phyloP scores from a whole-genome alignment of 345 rosid genomes.

The Erodium maritimum region DNA sequence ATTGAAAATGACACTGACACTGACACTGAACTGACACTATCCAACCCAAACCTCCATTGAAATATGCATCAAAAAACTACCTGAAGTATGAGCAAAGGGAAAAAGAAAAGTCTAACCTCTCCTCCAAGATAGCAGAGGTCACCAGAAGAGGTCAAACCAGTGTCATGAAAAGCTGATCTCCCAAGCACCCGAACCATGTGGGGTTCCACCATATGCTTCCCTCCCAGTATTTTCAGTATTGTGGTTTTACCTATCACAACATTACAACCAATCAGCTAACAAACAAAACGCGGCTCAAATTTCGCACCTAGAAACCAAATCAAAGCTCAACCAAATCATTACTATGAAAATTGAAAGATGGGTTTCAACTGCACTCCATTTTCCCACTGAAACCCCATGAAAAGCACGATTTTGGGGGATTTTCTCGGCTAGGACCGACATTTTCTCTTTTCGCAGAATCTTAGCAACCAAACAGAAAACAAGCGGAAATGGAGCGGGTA shows the following conservation, averaged over 20 bases:
- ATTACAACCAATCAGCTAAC: not conserved
- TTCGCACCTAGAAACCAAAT: not conserved
- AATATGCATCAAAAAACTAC: too few species aligned
- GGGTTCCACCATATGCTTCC: slow-evolving; percentile 94
- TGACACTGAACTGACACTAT: too few species aligned
- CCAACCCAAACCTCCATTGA: too few species aligned
- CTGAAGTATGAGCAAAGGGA: too few species aligned
- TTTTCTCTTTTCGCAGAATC: too few species aligned
- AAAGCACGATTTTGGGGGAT: too few species aligned
- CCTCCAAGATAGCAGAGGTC: slow-evolving; percentile 93
- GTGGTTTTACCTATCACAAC: slow-evolving; percentile 64
- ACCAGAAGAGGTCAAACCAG: slow-evolving; percentile 70
- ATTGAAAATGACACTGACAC: too few species aligned
- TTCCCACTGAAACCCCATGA: too few species aligned
- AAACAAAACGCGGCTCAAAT: not conserved
- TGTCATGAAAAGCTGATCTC: slow-evolving; percentile 89
- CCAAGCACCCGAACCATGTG: slow-evolving; percentile 84
- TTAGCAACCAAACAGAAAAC: not conserved
- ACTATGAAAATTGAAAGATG: not conserved
- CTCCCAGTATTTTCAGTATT: slow-evolving; percentile 83
- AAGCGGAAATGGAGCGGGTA: not conserved
- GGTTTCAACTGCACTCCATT: not conserved
- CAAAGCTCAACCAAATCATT: too few species aligned
- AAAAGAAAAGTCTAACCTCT: slow-evolving; percentile 40
- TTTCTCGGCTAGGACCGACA: too few species aligned